phyloP scores from a whole-genome alignment of 129 eudicot species.

The Heracleum sosnowskyi region DNA sequence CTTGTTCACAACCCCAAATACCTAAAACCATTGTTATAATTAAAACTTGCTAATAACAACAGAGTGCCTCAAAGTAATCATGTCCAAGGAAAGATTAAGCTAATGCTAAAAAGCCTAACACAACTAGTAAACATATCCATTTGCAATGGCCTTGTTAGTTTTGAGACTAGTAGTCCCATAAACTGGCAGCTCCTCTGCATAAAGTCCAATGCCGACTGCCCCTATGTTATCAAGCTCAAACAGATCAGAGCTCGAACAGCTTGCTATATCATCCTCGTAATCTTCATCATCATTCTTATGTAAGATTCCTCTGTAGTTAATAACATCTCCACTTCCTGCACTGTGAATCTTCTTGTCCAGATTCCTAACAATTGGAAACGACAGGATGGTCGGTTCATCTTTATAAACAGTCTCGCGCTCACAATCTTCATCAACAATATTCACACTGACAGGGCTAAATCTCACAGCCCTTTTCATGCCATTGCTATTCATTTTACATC shows the following conservation, averaged over 20 bases:
- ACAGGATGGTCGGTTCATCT: slow-evolving; percentile 13
- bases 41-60: not conserved
- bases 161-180: slow-evolving; percentile 66
- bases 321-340: slow-evolving; percentile 1
- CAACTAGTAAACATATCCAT: slow-evolving; percentile 24
- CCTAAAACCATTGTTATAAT: not conserved
- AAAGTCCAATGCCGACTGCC: slow-evolving; percentile 26
- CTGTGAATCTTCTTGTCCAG: slow-evolving; percentile 25
- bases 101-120: not conserved
- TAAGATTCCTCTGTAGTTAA: slow-evolving; percentile 15
- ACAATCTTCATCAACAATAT: slow-evolving; percentile 27
- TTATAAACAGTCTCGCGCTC: slow-evolving; percentile 23
- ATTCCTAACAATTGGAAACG: slow-evolving; percentile 27
- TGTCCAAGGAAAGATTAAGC: not conserved
- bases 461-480: slow-evolving; percentile 58
- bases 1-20: not conserved
- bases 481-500: slow-evolving; percentile 11
- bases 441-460: slow-evolving; percentile 51
- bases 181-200: slow-evolving; percentile 66
- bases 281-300: slow-evolving; percentile 22
- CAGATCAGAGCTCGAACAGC: slow-evolving; percentile 75
- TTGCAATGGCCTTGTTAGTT: slow-evolving; percentile 36
- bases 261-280: slow-evolving; percentile 30
- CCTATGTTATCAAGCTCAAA: slow-evolving; percentile 70
- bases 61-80: not conserved